Percentiles rank a stretch among this genome's conserved stretches.
These are phyloP conservation scores for Cryphonectria naterciae DNA, from an alignment of 2,329 filamentous ascomycete genomes.

Conservation along the genomic window DNA sequence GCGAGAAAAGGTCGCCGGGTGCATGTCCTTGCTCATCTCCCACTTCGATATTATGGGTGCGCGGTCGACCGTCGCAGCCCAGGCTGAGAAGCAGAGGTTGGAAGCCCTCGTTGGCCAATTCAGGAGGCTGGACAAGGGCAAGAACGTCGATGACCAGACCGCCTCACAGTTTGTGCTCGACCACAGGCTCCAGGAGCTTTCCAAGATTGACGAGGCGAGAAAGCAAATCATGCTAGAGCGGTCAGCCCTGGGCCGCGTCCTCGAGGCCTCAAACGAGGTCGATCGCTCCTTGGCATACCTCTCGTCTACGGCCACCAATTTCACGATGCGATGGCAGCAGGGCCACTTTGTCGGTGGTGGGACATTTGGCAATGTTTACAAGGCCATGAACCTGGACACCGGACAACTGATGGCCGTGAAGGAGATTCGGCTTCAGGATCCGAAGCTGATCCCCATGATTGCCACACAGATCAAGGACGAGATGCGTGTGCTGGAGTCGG, in stretches of 20 bases:
- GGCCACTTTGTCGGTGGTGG: slow-evolving; percentile 97
- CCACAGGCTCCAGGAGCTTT: slow-evolving; percentile 74
- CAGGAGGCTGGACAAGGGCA: slow-evolving; percentile 77
- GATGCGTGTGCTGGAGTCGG: slow-evolving; percentile 92
- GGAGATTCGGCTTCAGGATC: slow-evolving; percentile 95
- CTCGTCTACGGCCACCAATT: slow-evolving; percentile 91
- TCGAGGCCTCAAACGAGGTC: slow-evolving; percentile 94
- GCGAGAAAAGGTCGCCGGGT: slow-evolving; percentile 88
- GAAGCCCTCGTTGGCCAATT: slow-evolving; percentile 80
- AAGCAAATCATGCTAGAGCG: slow-evolving; percentile 82
- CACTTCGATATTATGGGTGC: slow-evolving; percentile 99
- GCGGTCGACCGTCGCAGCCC: slow-evolving; percentile 87
- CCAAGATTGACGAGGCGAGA: slow-evolving; percentile 76
- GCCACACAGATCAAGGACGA: slow-evolving; percentile 94
- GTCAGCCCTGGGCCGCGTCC: slow-evolving; percentile 83
- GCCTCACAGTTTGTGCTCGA: slow-evolving; percentile 74
- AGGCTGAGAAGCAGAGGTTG: slow-evolving; percentile 87
- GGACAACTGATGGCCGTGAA: slow-evolving; percentile 98
- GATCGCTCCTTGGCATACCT: slow-evolving; percentile 93
- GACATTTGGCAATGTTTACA: slow-evolving; percentile 96
- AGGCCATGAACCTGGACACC: slow-evolving; percentile 94
- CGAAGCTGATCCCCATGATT: slow-evolving; percentile 92
- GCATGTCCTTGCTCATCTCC: slow-evolving; percentile 95
- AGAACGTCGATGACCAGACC: slow-evolving; percentile 79
- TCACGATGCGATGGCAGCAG: slow-evolving; percentile 96